Evolutionary conservation across 2,329 filamentous ascomycete species (phyloP), one percentile per base, ranked within the genome.

Genomic region (Ceratocystis smalleyi): DNA sequence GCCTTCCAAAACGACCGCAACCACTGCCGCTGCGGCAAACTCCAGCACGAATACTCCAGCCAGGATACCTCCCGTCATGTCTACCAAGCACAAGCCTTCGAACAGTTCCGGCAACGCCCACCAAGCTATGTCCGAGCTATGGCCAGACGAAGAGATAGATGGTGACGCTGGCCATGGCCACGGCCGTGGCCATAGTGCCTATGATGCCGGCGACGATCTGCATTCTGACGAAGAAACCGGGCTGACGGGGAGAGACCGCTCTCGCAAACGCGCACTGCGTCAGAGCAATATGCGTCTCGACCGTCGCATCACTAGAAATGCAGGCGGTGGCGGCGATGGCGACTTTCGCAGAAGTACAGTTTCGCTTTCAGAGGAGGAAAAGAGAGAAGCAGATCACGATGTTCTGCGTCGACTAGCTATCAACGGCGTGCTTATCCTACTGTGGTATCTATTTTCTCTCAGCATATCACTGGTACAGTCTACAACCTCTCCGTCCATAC

Each of bases 371-470:
- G 80, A 81, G 51, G 83, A 86, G 68, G 88, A 92, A 75, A 84
- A 84, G 74, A 86, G 84, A 70, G 77, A 89, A 71, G 89, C 89
- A 5, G 87, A 94, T 75, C 81, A 84, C 72, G 85, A 81, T 70
- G 82, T 97, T 47, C 68, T 89, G 60, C 85, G 78, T 72, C 84
- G 79, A 65, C 77, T 91, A 64, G 72, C 86, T 65, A 77, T 91
- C 71, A 96, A 97, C 73, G 81, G 79, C n/a, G 71, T 81, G n/a
- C 77, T 99, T 68, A 96, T 97, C 68, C 81, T 82, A 27, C 75
- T 95, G 68, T 99, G 94, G 92, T 94, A 84, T 68, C 77, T 91
- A 47, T 97, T 97, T 75, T 96, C 91, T 19, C 82, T 97, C 68
- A 90, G 89, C 61, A 96, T 96, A 73, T 95, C 91, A 67, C 81